Percentiles rank a stretch among this genome's conserved stretches.
These are phyloP conservation scores for Solanum raphanifolium DNA, from an alignment of 257 asterid species.

Conservation along the genomic window DNA sequence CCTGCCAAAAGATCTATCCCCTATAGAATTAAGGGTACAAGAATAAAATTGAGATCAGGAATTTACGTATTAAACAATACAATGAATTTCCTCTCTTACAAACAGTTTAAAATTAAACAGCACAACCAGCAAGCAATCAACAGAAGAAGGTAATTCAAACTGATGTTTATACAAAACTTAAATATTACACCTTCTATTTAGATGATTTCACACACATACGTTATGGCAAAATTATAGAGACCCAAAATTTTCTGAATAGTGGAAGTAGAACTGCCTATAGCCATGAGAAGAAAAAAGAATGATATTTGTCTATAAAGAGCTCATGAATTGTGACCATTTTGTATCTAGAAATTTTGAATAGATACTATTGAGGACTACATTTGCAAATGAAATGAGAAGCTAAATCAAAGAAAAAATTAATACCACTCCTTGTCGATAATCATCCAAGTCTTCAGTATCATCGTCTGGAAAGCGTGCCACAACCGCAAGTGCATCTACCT, in stretches of 20 bases:
- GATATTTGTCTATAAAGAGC: neutral
- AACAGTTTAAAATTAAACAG: neutral
- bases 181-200: neutral
- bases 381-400: neutral
- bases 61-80: neutral
- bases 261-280: neutral
- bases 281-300: neutral
- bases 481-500: slow-evolving; percentile 71
- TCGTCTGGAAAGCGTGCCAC: slow-evolving; percentile 95
- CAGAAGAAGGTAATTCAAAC: neutral
- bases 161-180: neutral
- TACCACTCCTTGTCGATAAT: slow-evolving; percentile 73
- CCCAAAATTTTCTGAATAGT: neutral
- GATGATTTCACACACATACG: neutral
- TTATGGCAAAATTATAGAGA: neutral
- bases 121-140: neutral
- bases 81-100: neutral
- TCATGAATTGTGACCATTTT: neutral
- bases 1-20: slow-evolving; percentile 88
- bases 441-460: slow-evolving; percentile 44
- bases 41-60: neutral
- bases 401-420: neutral
- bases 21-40: slow-evolving; percentile 19
- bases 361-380: neutral
- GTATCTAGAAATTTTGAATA: neutral